A percentile compares a stretch with the other conserved stretches of the same genome.
Evolutionary conservation across 805 yeast genomes (phyloP).

Genomic region (Saccharomycopsis vini): DNA sequence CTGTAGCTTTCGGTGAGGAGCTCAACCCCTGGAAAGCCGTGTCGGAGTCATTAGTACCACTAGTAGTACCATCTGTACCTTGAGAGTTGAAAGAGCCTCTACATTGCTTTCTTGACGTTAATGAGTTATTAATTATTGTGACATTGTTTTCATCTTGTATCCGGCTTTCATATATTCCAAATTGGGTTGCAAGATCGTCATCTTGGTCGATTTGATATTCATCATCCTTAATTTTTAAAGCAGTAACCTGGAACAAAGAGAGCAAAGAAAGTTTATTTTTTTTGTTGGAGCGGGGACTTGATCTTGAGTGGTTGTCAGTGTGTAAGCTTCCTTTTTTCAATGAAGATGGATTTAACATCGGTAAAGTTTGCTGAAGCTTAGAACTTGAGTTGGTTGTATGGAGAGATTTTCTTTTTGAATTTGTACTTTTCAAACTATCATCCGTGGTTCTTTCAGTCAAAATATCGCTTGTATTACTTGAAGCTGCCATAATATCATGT

Average conservation of each 20-base stretch:
- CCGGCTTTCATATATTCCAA: slow-evolving; percentile 1
- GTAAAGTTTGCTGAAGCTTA: too few species aligned
- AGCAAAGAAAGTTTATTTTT: slow-evolving; percentile 15
- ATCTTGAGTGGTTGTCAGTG: slow-evolving; percentile 5
- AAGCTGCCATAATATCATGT: too few species aligned
- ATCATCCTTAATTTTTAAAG: slow-evolving; percentile 17
- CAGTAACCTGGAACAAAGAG: slow-evolving; percentile 14
- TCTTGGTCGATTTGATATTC: slow-evolving; percentile 3
- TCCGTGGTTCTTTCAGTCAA: too few species aligned
- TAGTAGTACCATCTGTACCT: neutral
- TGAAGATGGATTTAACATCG: neutral
- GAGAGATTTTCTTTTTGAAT: neutral
- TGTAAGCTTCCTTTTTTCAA: neutral
- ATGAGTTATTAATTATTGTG: too few species aligned
- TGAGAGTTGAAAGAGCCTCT: neutral
- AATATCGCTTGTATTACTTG: too few species aligned
- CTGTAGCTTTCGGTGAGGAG: slow-evolving; percentile 1
- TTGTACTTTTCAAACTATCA: neutral
- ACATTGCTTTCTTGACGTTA: neutral
- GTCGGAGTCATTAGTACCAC: neutral
- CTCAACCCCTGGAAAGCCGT: neutral
- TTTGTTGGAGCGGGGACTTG: neutral
- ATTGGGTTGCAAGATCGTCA: slow-evolving; percentile 6
- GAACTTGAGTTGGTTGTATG: neutral
- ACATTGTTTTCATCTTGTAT: neutral